Evolutionary conservation across 805 yeast species (phyloP).

Genomic region (Suhomyces emberorum): DNA sequence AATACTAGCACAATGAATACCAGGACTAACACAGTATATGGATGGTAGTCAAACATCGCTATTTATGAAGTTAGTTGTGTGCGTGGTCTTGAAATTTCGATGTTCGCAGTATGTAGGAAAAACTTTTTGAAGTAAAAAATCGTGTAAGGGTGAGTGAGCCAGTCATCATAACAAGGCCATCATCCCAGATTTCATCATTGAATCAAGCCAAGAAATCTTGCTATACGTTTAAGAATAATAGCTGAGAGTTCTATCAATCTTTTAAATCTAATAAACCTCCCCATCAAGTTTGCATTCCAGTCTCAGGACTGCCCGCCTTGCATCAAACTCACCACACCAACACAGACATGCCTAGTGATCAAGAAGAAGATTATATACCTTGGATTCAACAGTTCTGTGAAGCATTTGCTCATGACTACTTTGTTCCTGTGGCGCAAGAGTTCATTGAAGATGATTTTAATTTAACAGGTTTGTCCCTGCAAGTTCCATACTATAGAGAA

Average conservation of each 20-base stretch:
- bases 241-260: too few relatives aligned
- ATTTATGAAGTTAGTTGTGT: not conserved
- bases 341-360: constrained; percentile 37
- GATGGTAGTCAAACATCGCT: constrained; percentile 27
- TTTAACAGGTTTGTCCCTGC: constrained; percentile 79
- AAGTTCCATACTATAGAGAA: constrained; percentile 88
- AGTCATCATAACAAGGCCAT: not conserved
- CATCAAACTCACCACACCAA: too few relatives aligned
- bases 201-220: too few relatives aligned
- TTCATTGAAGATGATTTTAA: constrained; percentile 97
- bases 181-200: too few relatives aligned
- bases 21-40: constrained; percentile 30
- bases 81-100: not conserved
- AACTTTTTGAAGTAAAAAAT: constrained; percentile 1
- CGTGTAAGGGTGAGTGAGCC: not conserved
- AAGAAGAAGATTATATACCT: constrained; percentile 58
- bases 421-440: constrained; percentile 87
- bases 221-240: too few relatives aligned
- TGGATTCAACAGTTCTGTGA: constrained; percentile 84
- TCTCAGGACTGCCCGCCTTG: too few relatives aligned
- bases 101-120: constrained; percentile 1
- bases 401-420: constrained; percentile 80
- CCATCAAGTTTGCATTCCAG: too few relatives aligned
- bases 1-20: constrained; percentile 35
- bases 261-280: too few relatives aligned